Percentiles rank a stretch among this genome's conserved stretches.
Conservation (phyloP, 2,329 filamentous ascomycete species). For the Epichloe hybrida region DNA sequence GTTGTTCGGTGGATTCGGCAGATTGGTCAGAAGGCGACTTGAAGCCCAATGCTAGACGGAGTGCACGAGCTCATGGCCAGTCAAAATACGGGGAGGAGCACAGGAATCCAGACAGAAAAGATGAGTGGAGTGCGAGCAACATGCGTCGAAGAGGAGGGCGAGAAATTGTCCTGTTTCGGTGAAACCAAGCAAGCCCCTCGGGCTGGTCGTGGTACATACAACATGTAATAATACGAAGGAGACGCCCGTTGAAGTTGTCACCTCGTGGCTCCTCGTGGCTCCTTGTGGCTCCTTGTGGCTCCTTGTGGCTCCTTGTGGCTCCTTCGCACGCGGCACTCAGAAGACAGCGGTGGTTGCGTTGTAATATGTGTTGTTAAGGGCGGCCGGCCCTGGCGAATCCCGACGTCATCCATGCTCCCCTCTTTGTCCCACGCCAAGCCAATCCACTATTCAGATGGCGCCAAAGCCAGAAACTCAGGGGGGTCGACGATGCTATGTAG, state of each 20-base stretch:
- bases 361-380: neutral
- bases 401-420: conserved; percentile 1
- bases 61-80: conserved; percentile 5
- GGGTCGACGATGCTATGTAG: neutral
- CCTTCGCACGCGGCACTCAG: neutral
- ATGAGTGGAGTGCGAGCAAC: neutral
- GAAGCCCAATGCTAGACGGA: conserved; percentile 14
- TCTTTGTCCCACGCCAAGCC: neutral
- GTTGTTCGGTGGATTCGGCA: neutral
- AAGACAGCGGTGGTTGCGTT: neutral
- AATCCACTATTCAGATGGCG: neutral
- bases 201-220: no score
- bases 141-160: neutral
- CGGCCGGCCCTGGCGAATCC: neutral
- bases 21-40: conserved; percentile 15
- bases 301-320: neutral
- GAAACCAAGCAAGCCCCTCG: neutral
- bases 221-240: no score
- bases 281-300: no score
- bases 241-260: no score
- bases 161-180: neutral
- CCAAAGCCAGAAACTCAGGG: neutral
- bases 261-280: neutral
- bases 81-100: neutral
- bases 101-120: neutral